These are phyloP conservation scores for Hippophae gyantsensis DNA, from an alignment of 306 rosid species.

Conservation along the genomic window DNA sequence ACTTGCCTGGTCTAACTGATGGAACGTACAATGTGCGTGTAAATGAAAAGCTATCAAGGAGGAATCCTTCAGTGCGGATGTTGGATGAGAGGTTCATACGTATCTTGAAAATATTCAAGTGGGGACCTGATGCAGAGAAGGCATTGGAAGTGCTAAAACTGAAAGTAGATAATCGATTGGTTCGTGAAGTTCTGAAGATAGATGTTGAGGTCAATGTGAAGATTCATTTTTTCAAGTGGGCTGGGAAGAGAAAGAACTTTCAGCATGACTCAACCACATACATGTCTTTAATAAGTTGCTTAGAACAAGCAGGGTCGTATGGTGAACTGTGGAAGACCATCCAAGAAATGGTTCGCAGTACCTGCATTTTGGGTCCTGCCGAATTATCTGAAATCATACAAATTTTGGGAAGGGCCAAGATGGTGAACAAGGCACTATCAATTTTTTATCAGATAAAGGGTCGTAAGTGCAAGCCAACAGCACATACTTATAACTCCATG, in stretches of 20 bases:
- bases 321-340: slow-evolving; percentile 78
- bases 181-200: slow-evolving; percentile 61
- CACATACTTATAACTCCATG: slow-evolving; percentile 56
- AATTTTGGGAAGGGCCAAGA: slow-evolving; percentile 69
- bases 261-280: slow-evolving; percentile 56
- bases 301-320: slow-evolving; percentile 46
- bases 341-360: slow-evolving; percentile 68
- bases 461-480: slow-evolving; percentile 64
- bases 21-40: slow-evolving; percentile 20
- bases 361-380: slow-evolving; percentile 39
- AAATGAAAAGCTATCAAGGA: slow-evolving; percentile 31
- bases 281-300: slow-evolving; percentile 63
- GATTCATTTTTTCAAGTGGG: slow-evolving; percentile 86
- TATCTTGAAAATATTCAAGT: slow-evolving; percentile 84
- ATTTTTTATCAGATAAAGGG: slow-evolving; percentile 68
- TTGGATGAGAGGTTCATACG: slow-evolving; percentile 80
- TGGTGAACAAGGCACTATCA: slow-evolving; percentile 76
- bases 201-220: slow-evolving; percentile 69
- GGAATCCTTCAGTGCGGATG: slow-evolving; percentile 42
- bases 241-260: slow-evolving; percentile 64
- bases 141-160: slow-evolving; percentile 81
- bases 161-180: slow-evolving; percentile 70
- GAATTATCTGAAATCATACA: slow-evolving; percentile 62
- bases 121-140: slow-evolving; percentile 96
- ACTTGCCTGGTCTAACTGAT: slow-evolving; percentile 32